Percentiles rank a stretch among this genome's conserved stretches.
These are phyloP conservation scores for Pyrenophora graminea DNA, from an alignment of 2,329 filamentous ascomycete species.

Conservation along the genomic window DNA sequence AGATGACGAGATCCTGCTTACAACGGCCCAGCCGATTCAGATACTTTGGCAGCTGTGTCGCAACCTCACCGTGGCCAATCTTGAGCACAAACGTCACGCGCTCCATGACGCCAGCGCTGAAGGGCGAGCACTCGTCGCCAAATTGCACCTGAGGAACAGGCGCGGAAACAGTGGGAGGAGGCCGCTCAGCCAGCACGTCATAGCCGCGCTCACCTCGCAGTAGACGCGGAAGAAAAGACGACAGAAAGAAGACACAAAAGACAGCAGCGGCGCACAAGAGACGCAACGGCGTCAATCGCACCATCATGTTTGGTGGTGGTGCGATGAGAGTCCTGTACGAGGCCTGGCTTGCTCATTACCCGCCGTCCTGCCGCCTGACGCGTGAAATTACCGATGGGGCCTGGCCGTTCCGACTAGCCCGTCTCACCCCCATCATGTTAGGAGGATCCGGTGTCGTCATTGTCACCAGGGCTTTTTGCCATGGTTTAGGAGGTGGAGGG, in stretches of 20 bases:
- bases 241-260: slow-evolving; percentile 27
- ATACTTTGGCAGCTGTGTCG: slow-evolving; percentile 61
- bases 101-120: slow-evolving; percentile 38
- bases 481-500: too few species aligned
- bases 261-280: slow-evolving; percentile 37
- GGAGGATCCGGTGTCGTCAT: too few species aligned
- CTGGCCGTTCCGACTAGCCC: slow-evolving; percentile 10
- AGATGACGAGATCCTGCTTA: slow-evolving; percentile 60
- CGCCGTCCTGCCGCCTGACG: slow-evolving; percentile 9
- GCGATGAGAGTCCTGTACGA: slow-evolving; percentile 4
- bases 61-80: slow-evolving; percentile 62
- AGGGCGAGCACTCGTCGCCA: slow-evolving; percentile 41
- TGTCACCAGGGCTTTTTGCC: too few species aligned
- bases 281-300: slow-evolving; percentile 44
- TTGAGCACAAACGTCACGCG: slow-evolving; percentile 62
- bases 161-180: slow-evolving; percentile 25
- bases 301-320: slow-evolving; percentile 37
- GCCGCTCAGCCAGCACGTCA: slow-evolving; percentile 36
- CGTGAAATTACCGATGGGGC: slow-evolving; percentile 16
- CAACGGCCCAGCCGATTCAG: slow-evolving; percentile 60
- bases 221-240: slow-evolving; percentile 27
- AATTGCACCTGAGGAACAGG: slow-evolving; percentile 28
- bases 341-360: slow-evolving; percentile 16
- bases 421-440: too few species aligned
- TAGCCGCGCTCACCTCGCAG: slow-evolving; percentile 37